Evolutionary conservation across 257 asterid genomes (phyloP).

Genomic region (Solanum verrucosum): DNA sequence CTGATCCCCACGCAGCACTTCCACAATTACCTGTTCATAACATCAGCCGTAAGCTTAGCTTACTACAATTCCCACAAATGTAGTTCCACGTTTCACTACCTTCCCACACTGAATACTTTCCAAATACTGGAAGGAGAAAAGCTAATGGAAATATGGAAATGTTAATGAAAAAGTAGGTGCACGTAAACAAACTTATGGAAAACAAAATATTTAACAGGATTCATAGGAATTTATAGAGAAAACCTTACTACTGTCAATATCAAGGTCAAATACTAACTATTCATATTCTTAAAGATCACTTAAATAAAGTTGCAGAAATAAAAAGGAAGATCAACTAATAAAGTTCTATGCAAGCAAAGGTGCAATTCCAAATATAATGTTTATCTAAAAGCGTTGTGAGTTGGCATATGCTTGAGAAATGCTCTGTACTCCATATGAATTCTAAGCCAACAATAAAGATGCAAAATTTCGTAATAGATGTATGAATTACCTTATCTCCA

Average conservation of each 20-base stretch:
- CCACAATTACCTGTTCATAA: conserved; percentile 56
- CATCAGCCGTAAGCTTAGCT: neutral
- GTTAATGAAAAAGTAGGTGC: neutral
- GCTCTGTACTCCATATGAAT: neutral
- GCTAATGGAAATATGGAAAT: neutral
- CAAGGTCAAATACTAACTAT: neutral
- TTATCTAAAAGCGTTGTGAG: neutral
- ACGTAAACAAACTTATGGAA: neutral
- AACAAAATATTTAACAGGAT: neutral
- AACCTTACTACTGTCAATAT: neutral
- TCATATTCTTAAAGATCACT: neutral
- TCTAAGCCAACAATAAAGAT: neutral
- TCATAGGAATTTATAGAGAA: neutral
- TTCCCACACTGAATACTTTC: neutral
- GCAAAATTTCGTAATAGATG: neutral
- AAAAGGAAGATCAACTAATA: neutral
- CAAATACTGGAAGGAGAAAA: neutral
- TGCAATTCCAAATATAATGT: neutral
- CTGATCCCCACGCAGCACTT: conserved; percentile 89
- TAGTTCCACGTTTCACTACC: neutral
- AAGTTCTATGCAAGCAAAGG: neutral
- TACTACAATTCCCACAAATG: neutral
- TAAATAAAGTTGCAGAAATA: neutral
- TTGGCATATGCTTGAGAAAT: neutral
- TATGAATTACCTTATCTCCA: conserved; percentile 58